Conservation (phyloP, 371 early-diverging fungal genomes). For the Blastocladiella emersonii region DNA sequence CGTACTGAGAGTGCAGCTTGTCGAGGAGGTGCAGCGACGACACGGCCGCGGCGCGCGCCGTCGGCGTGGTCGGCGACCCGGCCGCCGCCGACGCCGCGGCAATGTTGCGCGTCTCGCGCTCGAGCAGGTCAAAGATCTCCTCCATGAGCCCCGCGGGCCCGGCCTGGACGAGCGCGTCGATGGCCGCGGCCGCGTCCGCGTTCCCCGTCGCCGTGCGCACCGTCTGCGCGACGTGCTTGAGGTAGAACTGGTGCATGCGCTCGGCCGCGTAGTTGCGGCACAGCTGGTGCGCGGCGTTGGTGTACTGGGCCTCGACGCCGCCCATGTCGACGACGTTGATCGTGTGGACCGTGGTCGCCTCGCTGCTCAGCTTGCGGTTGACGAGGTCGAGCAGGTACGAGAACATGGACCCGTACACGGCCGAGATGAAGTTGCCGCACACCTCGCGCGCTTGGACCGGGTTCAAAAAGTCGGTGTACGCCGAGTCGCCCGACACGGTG, state of each 20-base stretch:
- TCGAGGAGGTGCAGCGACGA: background rate
- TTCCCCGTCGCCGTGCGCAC: background rate
- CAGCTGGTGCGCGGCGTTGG: slow-evolving; percentile 65
- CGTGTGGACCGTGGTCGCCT: slow-evolving; percentile 56
- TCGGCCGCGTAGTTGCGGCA: slow-evolving; percentile 40
- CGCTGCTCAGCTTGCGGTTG: slow-evolving; percentile 60
- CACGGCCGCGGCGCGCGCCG: background rate
- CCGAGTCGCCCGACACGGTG: slow-evolving; percentile 43
- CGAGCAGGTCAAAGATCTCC: background rate
- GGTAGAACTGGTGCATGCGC: slow-evolving; percentile 18
- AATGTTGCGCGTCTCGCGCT: background rate
- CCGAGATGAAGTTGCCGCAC: slow-evolving; percentile 52
- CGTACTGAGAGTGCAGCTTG: background rate
- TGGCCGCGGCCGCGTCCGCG: background rate
- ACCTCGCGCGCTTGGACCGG: slow-evolving; percentile 49
- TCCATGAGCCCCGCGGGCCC: background rate
- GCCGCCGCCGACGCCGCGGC: background rate
- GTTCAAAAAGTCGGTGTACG: slow-evolving; percentile 79
- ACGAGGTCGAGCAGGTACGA: slow-evolving; percentile 60
- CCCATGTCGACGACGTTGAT: slow-evolving; percentile 17
- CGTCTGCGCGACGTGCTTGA: slow-evolving; percentile 9
- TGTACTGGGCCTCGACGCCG: slow-evolving; percentile 22
- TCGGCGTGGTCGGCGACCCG: background rate
- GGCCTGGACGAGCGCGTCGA: background rate
- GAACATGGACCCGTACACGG: slow-evolving; percentile 59